Percentiles rank a stretch among this genome's conserved stretches.
These are phyloP conservation scores for Juglanconis sp. DNA, from an alignment of 2,329 filamentous ascomycete genomes.

Conservation along the genomic window DNA sequence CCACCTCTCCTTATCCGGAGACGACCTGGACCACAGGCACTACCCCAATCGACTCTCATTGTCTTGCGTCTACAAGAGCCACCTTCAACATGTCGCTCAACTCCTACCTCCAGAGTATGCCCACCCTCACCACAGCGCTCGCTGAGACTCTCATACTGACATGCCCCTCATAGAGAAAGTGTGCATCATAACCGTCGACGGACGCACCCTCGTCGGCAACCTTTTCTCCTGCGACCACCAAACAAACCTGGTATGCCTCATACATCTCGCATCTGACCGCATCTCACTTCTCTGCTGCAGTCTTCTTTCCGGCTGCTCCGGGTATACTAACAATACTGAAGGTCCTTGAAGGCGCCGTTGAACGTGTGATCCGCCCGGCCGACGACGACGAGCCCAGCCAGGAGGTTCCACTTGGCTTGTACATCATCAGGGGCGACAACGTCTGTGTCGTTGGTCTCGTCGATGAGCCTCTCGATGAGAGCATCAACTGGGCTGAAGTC, in stretches of 20 bases:
- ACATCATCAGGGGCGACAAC: constrained; percentile 90
- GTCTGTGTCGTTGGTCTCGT: constrained; percentile 87
- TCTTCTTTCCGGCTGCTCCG: not conserved
- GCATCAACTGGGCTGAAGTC: constrained; percentile 91
- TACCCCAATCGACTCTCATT: not conserved
- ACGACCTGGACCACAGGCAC: too few species aligned
- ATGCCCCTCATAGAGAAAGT: constrained; percentile 68
- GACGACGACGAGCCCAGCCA: constrained; percentile 81
- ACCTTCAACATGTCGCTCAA: constrained; percentile 26
- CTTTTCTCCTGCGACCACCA: constrained; percentile 84
- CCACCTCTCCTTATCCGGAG: not conserved
- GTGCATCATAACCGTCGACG: constrained; percentile 86
- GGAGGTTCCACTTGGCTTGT: constrained; percentile 80
- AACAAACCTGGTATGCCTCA: constrained; percentile 72
- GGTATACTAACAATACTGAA: constrained; percentile 26
- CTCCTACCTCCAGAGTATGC: constrained; percentile 31
- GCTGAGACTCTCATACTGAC: not conserved
- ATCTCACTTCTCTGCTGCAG: not conserved
- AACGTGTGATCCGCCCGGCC: constrained; percentile 82
- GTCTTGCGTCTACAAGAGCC: not conserved
- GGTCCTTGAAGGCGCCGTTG: constrained; percentile 78
- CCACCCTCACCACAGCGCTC: not conserved
- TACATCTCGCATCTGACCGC: constrained; percentile 18
- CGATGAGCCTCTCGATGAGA: constrained; percentile 82
- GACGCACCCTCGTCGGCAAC: constrained; percentile 78